Evolutionary conservation across 1,284 basidiomycete species (phyloP), one percentile per base, ranked within the genome.

Genomic region (Apiotrichum porosum): DNA sequence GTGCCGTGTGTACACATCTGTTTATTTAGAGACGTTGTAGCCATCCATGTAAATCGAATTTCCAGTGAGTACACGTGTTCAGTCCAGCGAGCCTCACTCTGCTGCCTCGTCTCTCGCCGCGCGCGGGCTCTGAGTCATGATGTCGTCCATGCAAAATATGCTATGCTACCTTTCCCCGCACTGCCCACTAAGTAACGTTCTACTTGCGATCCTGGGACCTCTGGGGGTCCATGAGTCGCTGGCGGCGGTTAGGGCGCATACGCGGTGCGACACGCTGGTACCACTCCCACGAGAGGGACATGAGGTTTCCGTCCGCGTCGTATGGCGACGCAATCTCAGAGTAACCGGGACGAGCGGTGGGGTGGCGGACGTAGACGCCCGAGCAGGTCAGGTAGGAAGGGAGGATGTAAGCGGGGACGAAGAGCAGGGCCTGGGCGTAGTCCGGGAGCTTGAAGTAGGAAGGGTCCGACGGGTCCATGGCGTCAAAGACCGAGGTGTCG

Each of bases 341-440:
- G 74, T 92, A 91, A 3, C 86, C 82, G 1, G 90, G 87, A 22
- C 90, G 83, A 0, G 94, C 91, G 0, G 92, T 97, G 2, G 95
- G 95, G 68, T 97, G 91, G 38, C 94, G 88, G 28, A 97, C 81
- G 70, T 97, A 97, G 50, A 98, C 79, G 17, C 85, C 85, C 6
- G 93, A 92, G 74, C 95, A 98, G 10, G 92, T 92, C 41, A 81
- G 72, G 78, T 88, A 98, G 44, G 84, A 89, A 3, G 86, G 83
- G 65, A 97, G 91, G 48, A 97, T 83, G 73, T 97, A 97, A 0
- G 93, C 86, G 0, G 95, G 95, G 57, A 98, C 81, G 78, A 97
- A 98, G 42, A 98, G 79, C 79, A 86, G 89, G 0, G 95, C 90
- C 0, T 89, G 82, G 9, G 92, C 88, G 63, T 84, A 97, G 28